phyloP scores from a whole-genome alignment of 2,329 filamentous ascomycete genomes.

The Emydomyces testavorans region DNA sequence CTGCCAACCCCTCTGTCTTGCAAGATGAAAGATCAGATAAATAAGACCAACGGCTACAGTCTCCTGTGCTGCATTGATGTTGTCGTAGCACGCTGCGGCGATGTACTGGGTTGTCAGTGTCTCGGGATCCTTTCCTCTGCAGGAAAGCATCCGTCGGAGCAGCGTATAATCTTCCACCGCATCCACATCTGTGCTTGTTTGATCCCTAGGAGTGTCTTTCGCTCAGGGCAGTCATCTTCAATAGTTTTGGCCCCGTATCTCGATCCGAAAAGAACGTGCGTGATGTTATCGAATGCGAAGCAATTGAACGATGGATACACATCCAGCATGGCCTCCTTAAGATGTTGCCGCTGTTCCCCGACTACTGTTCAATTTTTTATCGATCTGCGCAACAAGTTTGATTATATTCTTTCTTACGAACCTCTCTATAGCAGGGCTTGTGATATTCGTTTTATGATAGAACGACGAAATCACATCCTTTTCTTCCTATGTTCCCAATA shows the following conservation, averaged over 20 bases:
- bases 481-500: slow-evolving; percentile 6
- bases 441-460: slow-evolving; percentile 8
- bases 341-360: background rate
- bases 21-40: slow-evolving; percentile 6
- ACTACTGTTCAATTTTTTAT: background rate
- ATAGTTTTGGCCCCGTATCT: slow-evolving; percentile 4
- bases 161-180: slow-evolving; percentile 2
- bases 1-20: slow-evolving; percentile 1
- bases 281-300: slow-evolving; percentile 8
- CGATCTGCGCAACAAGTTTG: background rate
- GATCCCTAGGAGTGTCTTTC: slow-evolving; percentile 5
- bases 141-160: slow-evolving; percentile 4
- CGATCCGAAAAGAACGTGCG: slow-evolving; percentile 5
- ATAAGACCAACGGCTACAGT: slow-evolving; percentile 4
- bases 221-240: slow-evolving; percentile 1
- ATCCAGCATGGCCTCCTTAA: background rate
- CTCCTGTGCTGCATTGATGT: slow-evolving; percentile 6
- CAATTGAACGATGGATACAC: slow-evolving; percentile 5
- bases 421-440: background rate
- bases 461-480: slow-evolving; percentile 7
- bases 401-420: slow-evolving; percentile 1
- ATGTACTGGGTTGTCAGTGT: background rate
- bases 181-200: slow-evolving; percentile 8
- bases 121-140: background rate
- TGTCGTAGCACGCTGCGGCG: slow-evolving; percentile 3